Conservation (phyloP, 2,329 filamentous ascomycete species). For the Colletotrichum gigasporum region DNA sequence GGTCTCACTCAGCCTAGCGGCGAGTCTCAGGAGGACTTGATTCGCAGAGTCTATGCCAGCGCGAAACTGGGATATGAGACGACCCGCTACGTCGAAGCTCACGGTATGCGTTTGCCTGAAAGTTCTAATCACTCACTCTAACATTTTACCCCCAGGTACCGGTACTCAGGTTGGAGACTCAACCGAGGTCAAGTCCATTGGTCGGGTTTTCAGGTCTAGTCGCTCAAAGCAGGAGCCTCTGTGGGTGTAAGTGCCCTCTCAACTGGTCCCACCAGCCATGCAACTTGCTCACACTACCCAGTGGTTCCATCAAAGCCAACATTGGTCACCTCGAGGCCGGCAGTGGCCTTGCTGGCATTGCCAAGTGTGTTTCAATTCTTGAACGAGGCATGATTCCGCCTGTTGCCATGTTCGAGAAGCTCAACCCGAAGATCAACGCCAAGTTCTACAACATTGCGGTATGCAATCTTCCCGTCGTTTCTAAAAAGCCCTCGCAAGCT, state of each 20-base stretch:
- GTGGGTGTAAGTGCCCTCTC: too few relatives aligned
- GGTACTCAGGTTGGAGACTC: too few relatives aligned
- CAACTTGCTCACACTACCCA: background rate
- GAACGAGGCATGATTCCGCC: slow-evolving; percentile 41
- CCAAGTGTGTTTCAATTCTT: slow-evolving; percentile 20
- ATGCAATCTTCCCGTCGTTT: too few relatives aligned
- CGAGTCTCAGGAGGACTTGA: slow-evolving; percentile 43
- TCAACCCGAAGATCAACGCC: slow-evolving; percentile 39
- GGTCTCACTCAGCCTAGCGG: slow-evolving; percentile 45
- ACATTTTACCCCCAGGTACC: too few relatives aligned
- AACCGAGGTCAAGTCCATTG: too few relatives aligned
- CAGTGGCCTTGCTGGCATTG: slow-evolving; percentile 29
- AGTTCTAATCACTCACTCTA: too few relatives aligned
- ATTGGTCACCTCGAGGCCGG: slow-evolving; percentile 33
- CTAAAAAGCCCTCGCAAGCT: too few relatives aligned
- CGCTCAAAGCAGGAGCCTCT: too few relatives aligned
- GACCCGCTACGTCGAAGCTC: slow-evolving; percentile 50
- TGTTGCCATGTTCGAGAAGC: slow-evolving; percentile 37
- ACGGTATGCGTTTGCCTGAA: too few relatives aligned
- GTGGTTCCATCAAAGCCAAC: slow-evolving; percentile 29
- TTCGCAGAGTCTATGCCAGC: slow-evolving; percentile 45
- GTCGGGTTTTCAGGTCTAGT: too few relatives aligned
- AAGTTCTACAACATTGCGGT: slow-evolving; percentile 34
- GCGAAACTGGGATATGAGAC: slow-evolving; percentile 35
- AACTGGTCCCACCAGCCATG: slow-evolving; percentile 33